A percentile compares a stretch with the other conserved stretches of the same genome.
Conservation (phyloP, 1,139 yeast genomes). For the Suhomyces panamericanus region DNA sequence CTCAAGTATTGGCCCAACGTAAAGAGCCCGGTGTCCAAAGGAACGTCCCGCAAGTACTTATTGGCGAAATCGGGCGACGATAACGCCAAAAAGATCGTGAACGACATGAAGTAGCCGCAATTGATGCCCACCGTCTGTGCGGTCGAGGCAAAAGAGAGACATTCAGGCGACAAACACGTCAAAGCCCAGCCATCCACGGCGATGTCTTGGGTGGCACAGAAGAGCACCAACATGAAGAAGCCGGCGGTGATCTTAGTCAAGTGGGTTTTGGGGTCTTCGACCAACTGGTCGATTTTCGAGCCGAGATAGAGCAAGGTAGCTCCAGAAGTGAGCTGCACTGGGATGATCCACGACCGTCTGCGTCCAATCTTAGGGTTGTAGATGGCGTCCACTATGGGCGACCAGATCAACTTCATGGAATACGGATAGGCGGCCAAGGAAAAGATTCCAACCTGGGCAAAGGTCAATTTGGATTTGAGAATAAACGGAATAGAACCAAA, state of each 20-base stretch:
- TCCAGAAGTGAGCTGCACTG: conserved; percentile 80
- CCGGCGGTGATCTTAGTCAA: conserved; percentile 55
- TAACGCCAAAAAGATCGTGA: conserved; percentile 86
- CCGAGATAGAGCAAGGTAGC: conserved; percentile 67
- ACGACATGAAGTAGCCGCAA: conserved; percentile 87
- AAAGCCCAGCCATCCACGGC: conserved; percentile 99
- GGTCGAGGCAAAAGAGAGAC: conserved; percentile 91
- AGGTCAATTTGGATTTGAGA: conserved; percentile 76
- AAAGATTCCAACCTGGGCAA: conserved; percentile 87
- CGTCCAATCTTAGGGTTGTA: conserved; percentile 71
- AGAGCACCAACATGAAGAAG: conserved; percentile 74
- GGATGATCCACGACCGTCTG: conserved; percentile 92
- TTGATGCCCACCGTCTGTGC: conserved; percentile 96
- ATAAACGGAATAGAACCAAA: conserved; percentile 96
- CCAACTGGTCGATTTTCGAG: conserved; percentile 51
- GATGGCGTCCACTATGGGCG: conserved; percentile 91
- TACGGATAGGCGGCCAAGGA: conserved; percentile 94
- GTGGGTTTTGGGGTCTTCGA: conserved; percentile 57
- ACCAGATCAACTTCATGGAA: conserved; percentile 88
- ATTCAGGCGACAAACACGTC: conserved; percentile 74
- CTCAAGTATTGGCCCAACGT: conserved; percentile 72
- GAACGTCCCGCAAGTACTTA: conserved; percentile 65
- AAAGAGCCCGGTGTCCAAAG: conserved; percentile 65
- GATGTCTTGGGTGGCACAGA: conserved; percentile 97
- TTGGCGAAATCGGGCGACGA: conserved; percentile 93